Evolutionary conservation across 2,329 filamentous ascomycete genomes (phyloP), one percentile per base, ranked within the genome.

Genomic region (Fusarium lyarnte): DNA sequence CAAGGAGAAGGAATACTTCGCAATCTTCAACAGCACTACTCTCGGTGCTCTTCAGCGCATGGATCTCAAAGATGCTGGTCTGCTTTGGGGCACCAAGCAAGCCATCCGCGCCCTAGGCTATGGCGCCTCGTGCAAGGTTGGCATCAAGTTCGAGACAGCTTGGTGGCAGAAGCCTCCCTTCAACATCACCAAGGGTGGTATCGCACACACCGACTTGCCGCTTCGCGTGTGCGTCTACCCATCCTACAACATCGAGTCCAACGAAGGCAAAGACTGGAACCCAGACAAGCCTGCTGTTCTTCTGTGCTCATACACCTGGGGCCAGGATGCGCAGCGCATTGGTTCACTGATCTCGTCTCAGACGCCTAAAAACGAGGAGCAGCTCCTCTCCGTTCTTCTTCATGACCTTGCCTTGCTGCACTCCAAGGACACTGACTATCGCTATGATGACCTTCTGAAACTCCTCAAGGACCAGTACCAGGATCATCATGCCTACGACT

Each of bases 201-300:
- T 72, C 0, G 45, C 52, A 6, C 67, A 58, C 9, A 75, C 79
- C 8, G 79, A 81, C 38, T 72, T 81, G 2, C 79, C 79, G 0
- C 75, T 81, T 14, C 77, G 79, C 0, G 76, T 77, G 27, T 79
- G 75, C 3, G 79, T 81, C 2, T 81, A 81, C 39, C 79, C 79
- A 1, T 81, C 79, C 0, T 80, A 81, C 33, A 76, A 76, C 45
- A 75, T 74, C 2, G 8, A 66, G 13, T 35, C 25, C 3, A 42
- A 47, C 2, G 45, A 66, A 31, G 62, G 66, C 13, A 8, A 49
- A 3, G 29, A 54, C 0, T 75, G 58, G 57, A 43, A 68, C 3
- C n/a, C 66, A 0, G 17, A 66, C 0, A 64, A 74, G 25, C 55
- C 73, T 6, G 52, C 66, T 0, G 74, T 76, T 4, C 70, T 76